A percentile compares a stretch with the other conserved stretches of the same genome.
Conservation (phyloP, 1,284 basidiomycete species). For the Anthracocystis panici-leucophaei region DNA sequence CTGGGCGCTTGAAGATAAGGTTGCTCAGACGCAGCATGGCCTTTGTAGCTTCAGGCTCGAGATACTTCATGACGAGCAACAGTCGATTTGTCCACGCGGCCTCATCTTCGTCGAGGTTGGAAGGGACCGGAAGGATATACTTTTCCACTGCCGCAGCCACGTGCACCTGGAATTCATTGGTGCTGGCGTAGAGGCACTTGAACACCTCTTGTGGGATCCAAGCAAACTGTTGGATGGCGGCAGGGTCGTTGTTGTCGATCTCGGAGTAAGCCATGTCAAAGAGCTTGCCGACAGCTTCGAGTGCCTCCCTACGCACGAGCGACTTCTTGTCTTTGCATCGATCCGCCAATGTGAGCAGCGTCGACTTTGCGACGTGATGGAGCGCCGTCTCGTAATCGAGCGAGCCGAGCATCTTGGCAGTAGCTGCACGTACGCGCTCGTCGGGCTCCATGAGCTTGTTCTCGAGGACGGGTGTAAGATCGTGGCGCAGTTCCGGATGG, state of each 20-base stretch:
- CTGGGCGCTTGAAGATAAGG: constrained; percentile 49
- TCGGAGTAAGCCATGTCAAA: constrained; percentile 87
- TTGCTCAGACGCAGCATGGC: constrained; percentile 76
- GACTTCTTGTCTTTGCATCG: constrained; percentile 88
- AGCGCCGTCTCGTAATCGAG: constrained; percentile 90
- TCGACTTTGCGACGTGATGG: constrained; percentile 80
- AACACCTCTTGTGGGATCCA: constrained; percentile 89
- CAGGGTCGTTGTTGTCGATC: constrained; percentile 85
- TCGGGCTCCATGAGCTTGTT: constrained; percentile 78
- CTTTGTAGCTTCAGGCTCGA: constrained; percentile 74
- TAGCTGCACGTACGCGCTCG: constrained; percentile 87
- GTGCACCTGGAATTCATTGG: constrained; percentile 73
- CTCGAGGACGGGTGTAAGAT: constrained; percentile 47
- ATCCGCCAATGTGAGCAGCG: constrained; percentile 78
- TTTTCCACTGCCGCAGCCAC: constrained; percentile 74
- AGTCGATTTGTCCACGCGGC: constrained; percentile 86
- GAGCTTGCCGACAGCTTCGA: constrained; percentile 81
- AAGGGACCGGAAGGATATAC: constrained; percentile 84
- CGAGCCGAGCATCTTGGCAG: constrained; percentile 83
- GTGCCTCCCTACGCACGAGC: constrained; percentile 83
- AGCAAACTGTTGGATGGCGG: constrained; percentile 82
- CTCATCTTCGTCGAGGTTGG: constrained; percentile 79
- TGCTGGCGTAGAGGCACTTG: constrained; percentile 70
- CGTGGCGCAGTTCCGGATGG: constrained; percentile 78
- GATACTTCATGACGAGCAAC: constrained; percentile 78